These are phyloP conservation scores for Oryza australiensis DNA, from an alignment of 176 grass and related monocot species.

Conservation along the genomic window DNA sequence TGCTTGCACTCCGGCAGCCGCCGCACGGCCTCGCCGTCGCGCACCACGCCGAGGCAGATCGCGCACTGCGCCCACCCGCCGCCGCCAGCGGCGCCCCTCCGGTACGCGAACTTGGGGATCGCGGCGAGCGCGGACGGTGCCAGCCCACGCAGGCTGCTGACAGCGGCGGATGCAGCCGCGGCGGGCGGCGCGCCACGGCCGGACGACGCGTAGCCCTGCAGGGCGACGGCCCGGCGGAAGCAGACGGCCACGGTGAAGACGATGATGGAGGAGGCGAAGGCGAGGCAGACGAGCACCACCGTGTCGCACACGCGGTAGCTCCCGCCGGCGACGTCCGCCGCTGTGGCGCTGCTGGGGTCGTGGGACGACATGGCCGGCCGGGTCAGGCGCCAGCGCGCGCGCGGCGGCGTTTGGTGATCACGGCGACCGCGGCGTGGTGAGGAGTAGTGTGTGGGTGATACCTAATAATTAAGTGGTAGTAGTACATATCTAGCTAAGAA, in stretches of 20 bases:
- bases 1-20: constrained; percentile 53
- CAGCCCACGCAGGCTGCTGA: constrained; percentile 6
- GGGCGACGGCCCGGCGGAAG: constrained; percentile 26
- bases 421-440: not conserved
- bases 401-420: not conserved
- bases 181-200: not conserved
- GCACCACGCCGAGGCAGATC: constrained; percentile 50
- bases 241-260: constrained; percentile 26
- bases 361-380: not conserved
- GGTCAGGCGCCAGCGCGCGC: not conserved
- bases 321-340: not conserved
- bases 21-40: constrained; percentile 46
- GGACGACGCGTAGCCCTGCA: not conserved
- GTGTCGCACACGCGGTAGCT: constrained; percentile 29
- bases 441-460: not conserved
- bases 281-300: constrained; percentile 47
- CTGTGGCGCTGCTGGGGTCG: constrained; percentile 1
- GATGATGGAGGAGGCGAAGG: constrained; percentile 38
- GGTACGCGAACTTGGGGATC: constrained; percentile 45
- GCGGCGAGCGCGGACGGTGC: constrained; percentile 33
- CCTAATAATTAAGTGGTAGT: not conserved
- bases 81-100: not conserved
- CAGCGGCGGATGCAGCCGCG: no score
- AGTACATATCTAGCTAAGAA: not conserved
- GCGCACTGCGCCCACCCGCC: constrained; percentile 47